These are phyloP conservation scores for Mariannaea elegans DNA, from an alignment of 2,329 filamentous ascomycete species.

Conservation along the genomic window DNA sequence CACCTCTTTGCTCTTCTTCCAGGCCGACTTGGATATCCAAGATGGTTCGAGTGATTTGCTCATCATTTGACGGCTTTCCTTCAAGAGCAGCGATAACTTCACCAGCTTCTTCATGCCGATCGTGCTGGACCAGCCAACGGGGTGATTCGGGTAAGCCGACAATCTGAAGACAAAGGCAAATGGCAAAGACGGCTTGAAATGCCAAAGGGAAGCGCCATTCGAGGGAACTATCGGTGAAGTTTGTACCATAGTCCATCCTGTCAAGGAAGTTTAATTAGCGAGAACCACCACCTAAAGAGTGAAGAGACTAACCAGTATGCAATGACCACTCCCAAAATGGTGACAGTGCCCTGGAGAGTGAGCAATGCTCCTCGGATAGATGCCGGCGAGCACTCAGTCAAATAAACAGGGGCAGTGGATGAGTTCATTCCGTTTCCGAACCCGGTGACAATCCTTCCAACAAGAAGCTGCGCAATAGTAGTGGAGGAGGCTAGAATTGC, in stretches of 20 bases:
- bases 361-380: slow-evolving; percentile 10
- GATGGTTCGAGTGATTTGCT: slow-evolving; percentile 41
- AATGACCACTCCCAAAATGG: slow-evolving; percentile 16
- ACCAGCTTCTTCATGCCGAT: slow-evolving; percentile 50
- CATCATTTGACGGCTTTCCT: slow-evolving; percentile 36
- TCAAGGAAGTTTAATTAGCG: neutral
- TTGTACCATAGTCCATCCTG: slow-evolving; percentile 19
- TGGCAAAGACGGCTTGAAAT: slow-evolving; percentile 51
- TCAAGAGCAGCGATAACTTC: slow-evolving; percentile 39
- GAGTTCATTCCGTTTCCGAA: slow-evolving; percentile 56
- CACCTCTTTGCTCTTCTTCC: slow-evolving; percentile 42
- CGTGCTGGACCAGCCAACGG: slow-evolving; percentile 47
- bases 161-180: slow-evolving; percentile 42
- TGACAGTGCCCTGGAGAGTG: slow-evolving; percentile 11
- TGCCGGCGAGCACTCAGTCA: slow-evolving; percentile 14
- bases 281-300: neutral
- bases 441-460: slow-evolving; percentile 52
- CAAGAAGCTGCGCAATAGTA: slow-evolving; percentile 49
- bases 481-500: slow-evolving; percentile 50
- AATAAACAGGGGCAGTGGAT: slow-evolving; percentile 34
- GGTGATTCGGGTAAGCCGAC: slow-evolving; percentile 54
- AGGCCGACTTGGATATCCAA: slow-evolving; percentile 53
- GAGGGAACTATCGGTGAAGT: slow-evolving; percentile 10
- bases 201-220: slow-evolving; percentile 54
- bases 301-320: slow-evolving; percentile 11